phyloP scores from a whole-genome alignment of 2,329 filamentous ascomycete species.

The Ophiostoma himal-ulmi region DNA sequence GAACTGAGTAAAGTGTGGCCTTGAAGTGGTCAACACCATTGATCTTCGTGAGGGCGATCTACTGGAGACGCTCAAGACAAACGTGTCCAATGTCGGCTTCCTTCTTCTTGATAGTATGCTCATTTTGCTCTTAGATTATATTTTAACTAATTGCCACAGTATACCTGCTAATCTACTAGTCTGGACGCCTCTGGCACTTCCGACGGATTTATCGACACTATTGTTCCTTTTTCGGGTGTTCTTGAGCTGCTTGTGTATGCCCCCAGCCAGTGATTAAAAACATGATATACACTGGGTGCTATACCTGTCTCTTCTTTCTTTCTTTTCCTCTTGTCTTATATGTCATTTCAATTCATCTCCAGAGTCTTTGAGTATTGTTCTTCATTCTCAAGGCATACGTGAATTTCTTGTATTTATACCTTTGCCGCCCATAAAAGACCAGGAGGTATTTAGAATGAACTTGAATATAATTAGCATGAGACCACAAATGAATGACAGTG shows the following conservation, averaged over 20 bases:
- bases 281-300: background rate
- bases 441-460: too few relatives aligned
- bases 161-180: background rate
- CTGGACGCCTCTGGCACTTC: background rate
- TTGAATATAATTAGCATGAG: too few relatives aligned
- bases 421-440: too few relatives aligned
- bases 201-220: background rate
- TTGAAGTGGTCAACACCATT: constrained; percentile 26
- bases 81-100: background rate
- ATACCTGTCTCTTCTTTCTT: too few relatives aligned
- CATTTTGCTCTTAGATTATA: background rate
- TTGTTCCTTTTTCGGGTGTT: background rate
- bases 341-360: too few relatives aligned
- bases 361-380: too few relatives aligned
- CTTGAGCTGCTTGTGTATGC: background rate
- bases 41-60: background rate
- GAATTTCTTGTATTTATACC: too few relatives aligned
- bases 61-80: background rate
- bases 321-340: too few relatives aligned
- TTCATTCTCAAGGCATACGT: too few relatives aligned
- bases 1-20: constrained; percentile 49
- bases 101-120: background rate
- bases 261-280: background rate
- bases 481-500: too few relatives aligned
- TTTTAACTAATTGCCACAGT: background rate